Conservation (phyloP, 345 rosid genomes). For the Linum trigynum region DNA sequence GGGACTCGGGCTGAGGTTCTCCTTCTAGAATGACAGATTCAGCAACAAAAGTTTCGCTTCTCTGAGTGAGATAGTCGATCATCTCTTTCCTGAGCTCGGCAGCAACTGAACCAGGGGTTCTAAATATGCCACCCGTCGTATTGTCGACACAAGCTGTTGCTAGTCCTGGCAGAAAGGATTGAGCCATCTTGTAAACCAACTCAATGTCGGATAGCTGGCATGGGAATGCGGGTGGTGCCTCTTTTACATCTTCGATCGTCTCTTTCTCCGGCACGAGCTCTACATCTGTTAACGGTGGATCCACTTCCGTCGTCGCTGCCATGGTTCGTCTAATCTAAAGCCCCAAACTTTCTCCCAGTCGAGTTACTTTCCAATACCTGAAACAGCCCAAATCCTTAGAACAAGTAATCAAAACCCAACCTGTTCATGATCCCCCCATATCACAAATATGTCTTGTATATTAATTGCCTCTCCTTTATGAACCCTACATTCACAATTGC, state of each 20-base stretch:
- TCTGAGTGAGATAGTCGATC: conserved; percentile 45
- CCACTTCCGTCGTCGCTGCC: conserved; percentile 16
- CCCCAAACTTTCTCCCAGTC: neutral
- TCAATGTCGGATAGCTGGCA: conserved; percentile 61
- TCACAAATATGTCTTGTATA: neutral
- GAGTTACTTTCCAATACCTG: neutral
- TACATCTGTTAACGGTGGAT: conserved; percentile 34
- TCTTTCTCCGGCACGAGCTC: conserved; percentile 32
- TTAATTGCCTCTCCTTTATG: neutral
- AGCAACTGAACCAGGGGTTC: conserved; percentile 63
- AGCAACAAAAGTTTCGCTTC: conserved; percentile 74
- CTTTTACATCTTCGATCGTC: conserved; percentile 50
- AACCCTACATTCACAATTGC: too few relatives aligned
- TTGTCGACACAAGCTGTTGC: conserved; percentile 76
- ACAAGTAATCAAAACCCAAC: neutral
- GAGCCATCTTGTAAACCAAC: conserved; percentile 52
- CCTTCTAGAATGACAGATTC: conserved; percentile 55
- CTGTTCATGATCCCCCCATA: neutral
- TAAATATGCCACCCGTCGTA: conserved; percentile 77
- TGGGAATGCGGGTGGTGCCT: conserved; percentile 38
- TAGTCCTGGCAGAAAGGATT: conserved; percentile 60
- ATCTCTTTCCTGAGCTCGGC: conserved; percentile 66
- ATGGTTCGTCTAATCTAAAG: neutral
- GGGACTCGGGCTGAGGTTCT: conserved; percentile 33
- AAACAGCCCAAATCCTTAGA: too few relatives aligned